Evolutionary conservation across 495 filamentous ascomycete genomes (phyloP).

Genomic region (Amniculicola lignicola): DNA sequence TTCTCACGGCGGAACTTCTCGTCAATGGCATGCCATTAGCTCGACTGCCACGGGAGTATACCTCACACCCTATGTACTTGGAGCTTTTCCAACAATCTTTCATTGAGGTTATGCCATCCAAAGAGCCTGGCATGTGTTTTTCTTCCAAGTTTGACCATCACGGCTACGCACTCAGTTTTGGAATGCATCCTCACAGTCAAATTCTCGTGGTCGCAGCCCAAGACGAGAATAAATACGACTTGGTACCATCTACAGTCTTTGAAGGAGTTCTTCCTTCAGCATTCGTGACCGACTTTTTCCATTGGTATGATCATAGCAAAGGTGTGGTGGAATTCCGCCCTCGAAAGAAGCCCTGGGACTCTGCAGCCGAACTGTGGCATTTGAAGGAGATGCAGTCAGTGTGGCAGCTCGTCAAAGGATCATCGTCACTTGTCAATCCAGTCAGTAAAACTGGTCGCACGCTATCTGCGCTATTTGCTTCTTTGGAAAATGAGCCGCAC

Average conservation of each 20-base stretch:
- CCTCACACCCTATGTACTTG: slow-evolving; percentile 42
- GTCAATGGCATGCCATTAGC: slow-evolving; percentile 53
- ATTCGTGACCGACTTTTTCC: slow-evolving; percentile 50
- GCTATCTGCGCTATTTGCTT: not conserved
- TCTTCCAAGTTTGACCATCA: slow-evolving; percentile 34
- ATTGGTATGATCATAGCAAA: slow-evolving; percentile 55
- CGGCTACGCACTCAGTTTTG: slow-evolving; percentile 45
- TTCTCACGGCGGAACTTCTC: slow-evolving; percentile 55
- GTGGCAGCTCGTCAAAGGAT: slow-evolving; percentile 8
- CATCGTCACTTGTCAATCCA: not conserved
- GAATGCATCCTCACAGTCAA: slow-evolving; percentile 29
- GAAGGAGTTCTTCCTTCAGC: slow-evolving; percentile 45
- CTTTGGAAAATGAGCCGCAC: not conserved
- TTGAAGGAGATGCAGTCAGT: not conserved
- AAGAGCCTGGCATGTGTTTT: slow-evolving; percentile 48
- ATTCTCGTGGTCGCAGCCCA: slow-evolving; percentile 34
- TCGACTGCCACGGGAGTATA: slow-evolving; percentile 50
- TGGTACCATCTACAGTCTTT: slow-evolving; percentile 48
- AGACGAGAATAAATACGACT: slow-evolving; percentile 38
- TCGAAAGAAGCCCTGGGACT: slow-evolving; percentile 44
- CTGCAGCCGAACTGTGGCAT: not conserved
- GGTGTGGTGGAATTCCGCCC: slow-evolving; percentile 52
- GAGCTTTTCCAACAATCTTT: slow-evolving; percentile 45
- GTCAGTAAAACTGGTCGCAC: not conserved
- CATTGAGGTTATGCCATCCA: slow-evolving; percentile 46